Conservation (phyloP, 2,329 filamentous ascomycete genomes). For the Akanthomyces dipterigenus region DNA sequence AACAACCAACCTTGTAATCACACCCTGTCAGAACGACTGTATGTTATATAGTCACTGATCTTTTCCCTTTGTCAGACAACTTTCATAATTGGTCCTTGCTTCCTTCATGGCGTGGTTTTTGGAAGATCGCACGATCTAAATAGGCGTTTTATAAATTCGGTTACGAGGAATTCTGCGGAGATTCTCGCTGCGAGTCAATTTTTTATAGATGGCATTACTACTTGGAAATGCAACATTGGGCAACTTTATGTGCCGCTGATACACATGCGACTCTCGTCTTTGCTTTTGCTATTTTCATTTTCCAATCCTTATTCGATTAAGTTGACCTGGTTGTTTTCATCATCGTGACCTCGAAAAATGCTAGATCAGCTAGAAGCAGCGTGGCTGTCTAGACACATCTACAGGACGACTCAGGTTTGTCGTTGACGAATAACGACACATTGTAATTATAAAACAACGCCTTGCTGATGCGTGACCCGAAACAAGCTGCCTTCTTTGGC, state of each 20-base stretch:
- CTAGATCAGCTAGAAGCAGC: no score
- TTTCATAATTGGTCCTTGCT: background rate
- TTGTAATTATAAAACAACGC: no score
- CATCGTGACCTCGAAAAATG: no score
- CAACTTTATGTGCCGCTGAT: background rate
- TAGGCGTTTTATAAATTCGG: background rate
- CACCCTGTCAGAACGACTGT: background rate
- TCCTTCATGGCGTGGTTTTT: slow-evolving; percentile 1
- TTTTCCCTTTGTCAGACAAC: background rate
- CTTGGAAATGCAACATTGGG: background rate
- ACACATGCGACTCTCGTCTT: no score
- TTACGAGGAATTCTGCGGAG: background rate
- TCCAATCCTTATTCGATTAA: no score
- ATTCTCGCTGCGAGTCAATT: background rate
- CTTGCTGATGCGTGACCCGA: no score
- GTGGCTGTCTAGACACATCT: no score
- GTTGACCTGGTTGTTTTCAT: no score
- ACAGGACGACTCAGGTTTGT: no score
- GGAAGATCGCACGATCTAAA: background rate
- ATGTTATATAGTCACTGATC: background rate
- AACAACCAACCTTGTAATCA: background rate
- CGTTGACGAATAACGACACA: no score
- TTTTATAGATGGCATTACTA: background rate
- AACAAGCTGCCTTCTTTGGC: no score
- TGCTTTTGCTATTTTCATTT: no score